phyloP scores from a whole-genome alignment of 352 stramenopile species.

The Phytopythium aichiense region DNA sequence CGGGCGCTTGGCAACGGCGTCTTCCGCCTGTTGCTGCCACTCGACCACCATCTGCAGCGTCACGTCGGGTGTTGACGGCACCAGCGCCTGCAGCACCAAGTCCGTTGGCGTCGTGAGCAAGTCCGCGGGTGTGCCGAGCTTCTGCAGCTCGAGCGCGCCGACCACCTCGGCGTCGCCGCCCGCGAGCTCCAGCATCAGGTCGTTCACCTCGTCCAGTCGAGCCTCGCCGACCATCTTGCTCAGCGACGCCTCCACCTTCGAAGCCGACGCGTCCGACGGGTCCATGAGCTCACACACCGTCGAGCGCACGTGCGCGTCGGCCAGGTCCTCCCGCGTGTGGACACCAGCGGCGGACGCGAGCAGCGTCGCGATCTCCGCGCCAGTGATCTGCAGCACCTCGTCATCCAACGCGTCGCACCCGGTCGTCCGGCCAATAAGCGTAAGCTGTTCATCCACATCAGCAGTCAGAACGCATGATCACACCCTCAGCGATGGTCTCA shows the following conservation, averaged over 20 bases:
- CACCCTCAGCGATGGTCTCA: neutral
- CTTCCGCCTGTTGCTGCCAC: slow-evolving; percentile 49
- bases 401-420: slow-evolving; percentile 64
- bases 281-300: slow-evolving; percentile 32
- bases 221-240: slow-evolving; percentile 62
- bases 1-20: slow-evolving; percentile 30
- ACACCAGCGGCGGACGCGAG: slow-evolving; percentile 37
- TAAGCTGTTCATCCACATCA: slow-evolving; percentile 12
- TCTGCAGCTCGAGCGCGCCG: slow-evolving; percentile 59
- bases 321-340: slow-evolving; percentile 53
- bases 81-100: slow-evolving; percentile 49
- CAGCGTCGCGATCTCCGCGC: slow-evolving; percentile 34
- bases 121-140: slow-evolving; percentile 79
- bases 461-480: neutral
- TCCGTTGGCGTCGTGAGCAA: slow-evolving; percentile 63
- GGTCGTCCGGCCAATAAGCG: slow-evolving; percentile 20
- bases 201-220: slow-evolving; percentile 75
- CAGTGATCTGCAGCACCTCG: slow-evolving; percentile 64
- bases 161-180: slow-evolving; percentile 37
- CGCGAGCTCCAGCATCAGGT: slow-evolving; percentile 70
- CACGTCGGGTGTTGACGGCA: slow-evolving; percentile 10
- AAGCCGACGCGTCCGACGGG: slow-evolving; percentile 29
- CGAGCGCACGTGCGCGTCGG: slow-evolving; percentile 30
- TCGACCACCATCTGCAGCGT: slow-evolving; percentile 27
- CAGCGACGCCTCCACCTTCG: slow-evolving; percentile 36